Percentiles rank a stretch among this genome's conserved stretches.
phyloP scores from a whole-genome alignment of 805 yeast species.

The Candida ovalis region DNA sequence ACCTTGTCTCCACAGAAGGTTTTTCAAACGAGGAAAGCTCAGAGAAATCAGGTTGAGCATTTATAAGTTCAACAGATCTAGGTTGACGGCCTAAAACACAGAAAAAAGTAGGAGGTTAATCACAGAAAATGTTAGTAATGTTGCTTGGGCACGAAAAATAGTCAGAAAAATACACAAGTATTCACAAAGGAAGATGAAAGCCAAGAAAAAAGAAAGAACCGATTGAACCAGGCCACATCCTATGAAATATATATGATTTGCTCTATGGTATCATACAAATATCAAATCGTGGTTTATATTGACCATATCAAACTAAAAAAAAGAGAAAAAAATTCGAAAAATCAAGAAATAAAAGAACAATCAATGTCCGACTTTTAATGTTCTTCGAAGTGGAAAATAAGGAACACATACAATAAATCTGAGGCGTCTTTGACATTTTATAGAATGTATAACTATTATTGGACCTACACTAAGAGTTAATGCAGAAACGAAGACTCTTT shows the following conservation, averaged over 20 bases:
- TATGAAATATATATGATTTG: too few relatives aligned
- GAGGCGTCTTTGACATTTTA: constrained; percentile 25
- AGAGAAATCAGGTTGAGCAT: constrained; percentile 41
- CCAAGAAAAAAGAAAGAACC: too few relatives aligned
- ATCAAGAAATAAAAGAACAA: too few relatives aligned
- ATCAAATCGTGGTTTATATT: too few relatives aligned
- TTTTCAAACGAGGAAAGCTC: constrained; percentile 27
- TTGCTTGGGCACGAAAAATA: neutral
- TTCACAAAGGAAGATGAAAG: neutral
- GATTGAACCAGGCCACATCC: too few relatives aligned
- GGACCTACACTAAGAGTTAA: neutral
- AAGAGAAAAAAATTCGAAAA: neutral
- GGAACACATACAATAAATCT: constrained; percentile 22
- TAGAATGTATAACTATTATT: neutral
- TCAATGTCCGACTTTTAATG: neutral
- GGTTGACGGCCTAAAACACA: constrained; percentile 51
- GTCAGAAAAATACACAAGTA: too few relatives aligned
- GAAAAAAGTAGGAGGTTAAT: neutral
- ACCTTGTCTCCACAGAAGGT: constrained; percentile 48
- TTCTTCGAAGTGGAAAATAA: neutral
- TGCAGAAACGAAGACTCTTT: neutral
- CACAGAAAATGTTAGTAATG: neutral
- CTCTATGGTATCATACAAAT: too few relatives aligned
- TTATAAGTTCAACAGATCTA: constrained; percentile 48
- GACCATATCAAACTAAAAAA: too few relatives aligned